Base-by-base conservation (phyloP, 2,329 filamentous ascomycete genomes). In the Neoascochyta sp. region DNA sequence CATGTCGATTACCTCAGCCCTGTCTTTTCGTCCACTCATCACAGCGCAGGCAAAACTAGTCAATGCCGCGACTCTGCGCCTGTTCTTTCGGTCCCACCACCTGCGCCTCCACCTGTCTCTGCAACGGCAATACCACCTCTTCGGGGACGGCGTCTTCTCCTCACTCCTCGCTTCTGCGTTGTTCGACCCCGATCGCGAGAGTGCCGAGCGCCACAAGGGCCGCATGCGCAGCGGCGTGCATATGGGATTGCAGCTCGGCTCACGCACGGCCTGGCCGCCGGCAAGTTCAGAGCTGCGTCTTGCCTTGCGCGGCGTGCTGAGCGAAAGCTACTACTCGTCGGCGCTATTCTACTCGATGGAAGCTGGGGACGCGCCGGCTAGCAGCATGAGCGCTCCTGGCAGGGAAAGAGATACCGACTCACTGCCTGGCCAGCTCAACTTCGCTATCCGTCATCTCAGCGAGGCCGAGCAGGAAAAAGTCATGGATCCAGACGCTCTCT, bases 221-320 rank as follows among this genome's bases (percentile, higher is more conserved):
- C 71, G 81, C 17, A 77, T 84, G 24, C 75, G 80, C 7, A 63
- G 57, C 21, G 85, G 24, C 76, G 80, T 35, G 68, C 77, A 27
- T 9, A 90, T 94, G 71, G 90, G 92, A 1, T 70, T 96, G 22
- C 82, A 88, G 22, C 70, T 96, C 1, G 84, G 84, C n/a, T 78
- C 77, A 2, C 77, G 87, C 49, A 80, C 86, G 32, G 86, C 74
- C 17, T 96, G 92, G 92, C 92, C 92, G 15, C 92, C 92, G 4
- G 88, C 88, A 14, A 93, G 86, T 59, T 95, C 89, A 0, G 92
- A 96, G 59, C 67, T 98, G n/a, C 79, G 88, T 7, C 71, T 96
- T 4, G 86, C 86, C 1, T 70, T 98, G 11, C 93, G 89, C 75
- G 88, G 87, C 0, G 75, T 96, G 1, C 67, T 96, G 5, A 74